Evolutionary conservation across 129 eudicot species (phyloP), one percentile per base, ranked within the genome.

Genomic region (Gnaphalium uliginosum): DNA sequence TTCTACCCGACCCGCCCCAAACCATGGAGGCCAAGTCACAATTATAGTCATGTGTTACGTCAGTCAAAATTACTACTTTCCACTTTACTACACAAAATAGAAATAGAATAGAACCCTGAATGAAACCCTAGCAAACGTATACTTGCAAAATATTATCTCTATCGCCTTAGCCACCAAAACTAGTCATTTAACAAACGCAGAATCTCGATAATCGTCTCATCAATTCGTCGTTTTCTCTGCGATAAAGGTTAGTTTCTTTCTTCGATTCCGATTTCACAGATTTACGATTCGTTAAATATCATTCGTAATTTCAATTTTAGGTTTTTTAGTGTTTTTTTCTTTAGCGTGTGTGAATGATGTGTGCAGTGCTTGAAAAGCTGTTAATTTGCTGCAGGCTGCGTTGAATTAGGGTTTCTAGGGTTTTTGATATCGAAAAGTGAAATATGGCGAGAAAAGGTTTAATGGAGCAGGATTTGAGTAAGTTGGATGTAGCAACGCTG

Each of bases 391-490:
- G 25, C 26, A 21, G 61, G 53, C 4, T 46, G 4, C 14, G 53
- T 46, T 46, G 17, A 69, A 77, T 58, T 67, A 67, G 70, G 69
- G 79, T 80, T 79, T 72, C 26, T 78, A 19, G 26, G 39, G n/a
- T 79, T 50, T 53, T 6, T 65, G 54, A 66, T 51, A 27, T 53
- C 9, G 41, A 61, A 19, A 15, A 61, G 39, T 39, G 50, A 58
- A 90, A 84, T 29, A 92, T 92, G 98, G 72, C 96, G 56, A 85
- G 85, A 21, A 92, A 73, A 58, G 77, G 77, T 57, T 9, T 73
- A 60, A 73, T 73, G 77, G 77, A 73, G 67, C 77, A 73, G 68
- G 77, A 73, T 73, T 73, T 73, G 77, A 73, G 68, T 25, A 73
- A 73, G 77, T 32, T 73, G 56, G 98, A 93, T 85, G 96, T 93